These are phyloP conservation scores for Saccharomyces cerevisiae DNA, from an alignment of 805 yeast species.

Conservation along the genomic window DNA sequence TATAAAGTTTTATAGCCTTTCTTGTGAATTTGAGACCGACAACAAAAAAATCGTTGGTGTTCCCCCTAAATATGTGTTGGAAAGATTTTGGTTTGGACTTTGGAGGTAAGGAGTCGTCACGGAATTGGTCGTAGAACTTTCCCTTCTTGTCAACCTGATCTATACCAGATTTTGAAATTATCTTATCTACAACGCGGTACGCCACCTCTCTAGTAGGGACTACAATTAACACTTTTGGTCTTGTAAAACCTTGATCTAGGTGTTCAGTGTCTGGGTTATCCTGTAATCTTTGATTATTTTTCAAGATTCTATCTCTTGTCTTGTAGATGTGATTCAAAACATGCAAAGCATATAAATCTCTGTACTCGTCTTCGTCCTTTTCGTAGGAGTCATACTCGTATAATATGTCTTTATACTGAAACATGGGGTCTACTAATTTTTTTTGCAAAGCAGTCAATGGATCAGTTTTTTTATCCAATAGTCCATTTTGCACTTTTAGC, in stretches of 20 bases:
- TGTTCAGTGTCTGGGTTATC: slow-evolving; percentile 48
- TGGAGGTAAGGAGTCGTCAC: slow-evolving; percentile 39
- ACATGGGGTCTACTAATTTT: slow-evolving; percentile 52
- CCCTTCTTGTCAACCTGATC: slow-evolving; percentile 74
- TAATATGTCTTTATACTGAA: slow-evolving; percentile 64
- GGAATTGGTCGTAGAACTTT: slow-evolving; percentile 66
- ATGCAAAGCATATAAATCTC: slow-evolving; percentile 61
- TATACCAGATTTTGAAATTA: slow-evolving; percentile 56
- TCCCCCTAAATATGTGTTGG: slow-evolving; percentile 71
- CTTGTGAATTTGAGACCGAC: slow-evolving; percentile 87
- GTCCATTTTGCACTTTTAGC: slow-evolving; percentile 24
- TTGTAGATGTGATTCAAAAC: slow-evolving; percentile 74
- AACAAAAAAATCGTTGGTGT: slow-evolving; percentile 84
- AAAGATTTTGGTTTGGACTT: slow-evolving; percentile 75
- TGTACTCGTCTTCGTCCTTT: slow-evolving; percentile 44
- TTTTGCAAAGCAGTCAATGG: slow-evolving; percentile 40
- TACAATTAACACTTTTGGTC: slow-evolving; percentile 79
- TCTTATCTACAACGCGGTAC: slow-evolving; percentile 52
- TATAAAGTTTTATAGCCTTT: slow-evolving; percentile 73
- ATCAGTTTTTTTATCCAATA: slow-evolving; percentile 15
- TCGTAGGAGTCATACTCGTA: slow-evolving; percentile 45
- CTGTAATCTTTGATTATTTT: slow-evolving; percentile 56
- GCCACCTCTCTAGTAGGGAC: slow-evolving; percentile 80
- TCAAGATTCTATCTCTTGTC: slow-evolving; percentile 77
- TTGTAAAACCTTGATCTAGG: slow-evolving; percentile 90